Evolutionary conservation across 139 green algal genomes (phyloP).

Genomic region (Chlorella vulgaris): DNA sequence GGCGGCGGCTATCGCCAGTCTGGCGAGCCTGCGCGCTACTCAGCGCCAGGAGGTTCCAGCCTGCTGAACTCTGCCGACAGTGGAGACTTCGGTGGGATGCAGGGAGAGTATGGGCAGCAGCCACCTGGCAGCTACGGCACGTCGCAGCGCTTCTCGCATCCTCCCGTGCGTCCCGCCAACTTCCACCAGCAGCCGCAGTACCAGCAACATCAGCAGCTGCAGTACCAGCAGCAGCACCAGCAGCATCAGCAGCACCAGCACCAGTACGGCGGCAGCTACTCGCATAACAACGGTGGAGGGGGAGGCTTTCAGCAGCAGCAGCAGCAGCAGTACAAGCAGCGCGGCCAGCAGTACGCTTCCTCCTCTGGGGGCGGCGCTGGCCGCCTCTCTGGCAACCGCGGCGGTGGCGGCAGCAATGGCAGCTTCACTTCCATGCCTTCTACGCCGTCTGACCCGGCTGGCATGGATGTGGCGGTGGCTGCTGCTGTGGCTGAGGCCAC

Average conservation of each 20-base stretch:
- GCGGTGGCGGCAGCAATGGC: neutral
- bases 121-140: too few species aligned
- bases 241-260: neutral
- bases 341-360: neutral
- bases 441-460: too few species aligned
- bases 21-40: constrained; percentile 23
- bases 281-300: neutral
- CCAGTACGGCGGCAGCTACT: neutral
- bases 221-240: neutral
- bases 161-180: too few species aligned
- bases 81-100: neutral
- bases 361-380: neutral
- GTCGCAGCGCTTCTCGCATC: too few species aligned
- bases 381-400: neutral
- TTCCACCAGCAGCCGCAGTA: too few species aligned
- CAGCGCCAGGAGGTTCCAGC: neutral
- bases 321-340: neutral
- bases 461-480: neutral
- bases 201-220: too few species aligned
- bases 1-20: neutral
- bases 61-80: neutral
- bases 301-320: neutral
- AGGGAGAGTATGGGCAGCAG: too few species aligned
- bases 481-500: neutral
- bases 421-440: too few species aligned